Evolutionary conservation across 2,329 filamentous ascomycete species (phyloP).

Genomic region (Rhynchosporium agropyri): DNA sequence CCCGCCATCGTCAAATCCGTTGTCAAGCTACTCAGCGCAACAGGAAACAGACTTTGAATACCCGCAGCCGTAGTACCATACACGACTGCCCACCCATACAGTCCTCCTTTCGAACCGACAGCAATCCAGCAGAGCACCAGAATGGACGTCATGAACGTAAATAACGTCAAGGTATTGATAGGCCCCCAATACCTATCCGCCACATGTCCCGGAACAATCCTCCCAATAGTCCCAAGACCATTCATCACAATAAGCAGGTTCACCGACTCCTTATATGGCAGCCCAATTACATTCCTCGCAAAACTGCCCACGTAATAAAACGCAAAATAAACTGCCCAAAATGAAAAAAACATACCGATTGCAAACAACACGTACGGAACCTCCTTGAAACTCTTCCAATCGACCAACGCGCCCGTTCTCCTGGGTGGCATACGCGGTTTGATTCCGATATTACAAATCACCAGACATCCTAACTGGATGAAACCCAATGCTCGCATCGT

Average conservation of each 20-base stretch:
- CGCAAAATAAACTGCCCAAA: slow-evolving; percentile 51
- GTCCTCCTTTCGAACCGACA: slow-evolving; percentile 46
- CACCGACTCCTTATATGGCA: slow-evolving; percentile 49
- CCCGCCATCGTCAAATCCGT: slow-evolving; percentile 55
- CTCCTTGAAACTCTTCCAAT: slow-evolving; percentile 50
- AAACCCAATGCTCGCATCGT: slow-evolving; percentile 52
- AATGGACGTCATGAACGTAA: slow-evolving; percentile 42
- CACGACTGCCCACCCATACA: slow-evolving; percentile 54
- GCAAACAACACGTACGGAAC: slow-evolving; percentile 50
- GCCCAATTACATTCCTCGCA: slow-evolving; percentile 43
- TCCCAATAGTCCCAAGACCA: slow-evolving; percentile 52
- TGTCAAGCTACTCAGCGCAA: slow-evolving; percentile 53
- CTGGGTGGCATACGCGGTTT: slow-evolving; percentile 47
- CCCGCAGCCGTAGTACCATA: slow-evolving; percentile 55
- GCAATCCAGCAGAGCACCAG: slow-evolving; percentile 53
- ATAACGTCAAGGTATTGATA: slow-evolving; percentile 54
- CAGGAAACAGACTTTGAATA: slow-evolving; percentile 56
- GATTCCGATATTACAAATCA: slow-evolving; percentile 45
- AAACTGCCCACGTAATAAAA: slow-evolving; percentile 46
- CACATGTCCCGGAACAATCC: slow-evolving; percentile 50
- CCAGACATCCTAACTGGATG: slow-evolving; percentile 45
- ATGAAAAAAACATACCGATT: slow-evolving; percentile 46
- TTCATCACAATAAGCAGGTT: slow-evolving; percentile 57
- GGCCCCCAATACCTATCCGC: slow-evolving; percentile 55
- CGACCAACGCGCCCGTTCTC: slow-evolving; percentile 48